phyloP scores from a whole-genome alignment of 2,329 filamentous ascomycete genomes.

The Ascochyta clinopodiicola region DNA sequence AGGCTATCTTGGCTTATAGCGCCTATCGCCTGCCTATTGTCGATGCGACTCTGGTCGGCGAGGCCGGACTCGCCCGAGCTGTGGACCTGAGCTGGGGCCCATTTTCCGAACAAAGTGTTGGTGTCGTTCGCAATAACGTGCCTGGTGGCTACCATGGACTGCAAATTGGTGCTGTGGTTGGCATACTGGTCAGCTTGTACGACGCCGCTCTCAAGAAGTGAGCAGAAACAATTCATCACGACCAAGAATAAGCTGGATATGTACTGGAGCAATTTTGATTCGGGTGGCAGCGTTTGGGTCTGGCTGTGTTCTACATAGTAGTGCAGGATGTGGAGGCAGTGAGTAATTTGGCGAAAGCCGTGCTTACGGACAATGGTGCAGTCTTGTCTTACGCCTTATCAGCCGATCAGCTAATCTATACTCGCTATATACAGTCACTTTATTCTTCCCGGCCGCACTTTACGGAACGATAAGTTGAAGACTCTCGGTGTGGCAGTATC shows the following conservation, averaged over 20 bases:
- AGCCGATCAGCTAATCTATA: background rate
- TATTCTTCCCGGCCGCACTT: background rate
- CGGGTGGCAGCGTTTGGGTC: background rate
- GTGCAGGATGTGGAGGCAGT: background rate
- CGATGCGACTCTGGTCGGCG: constrained; percentile 23
- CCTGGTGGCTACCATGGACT: constrained; percentile 76
- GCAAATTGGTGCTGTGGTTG: constrained; percentile 71
- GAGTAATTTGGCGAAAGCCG: background rate
- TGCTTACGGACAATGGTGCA: background rate
- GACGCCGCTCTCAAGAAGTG: constrained; percentile 74
- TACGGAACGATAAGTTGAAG: too few relatives aligned
- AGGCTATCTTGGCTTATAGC: constrained; percentile 80
- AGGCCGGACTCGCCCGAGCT: constrained; percentile 62
- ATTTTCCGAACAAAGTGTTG: constrained; percentile 65
- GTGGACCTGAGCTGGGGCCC: constrained; percentile 55
- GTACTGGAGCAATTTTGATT: background rate
- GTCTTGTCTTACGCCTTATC: background rate
- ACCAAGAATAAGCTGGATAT: background rate
- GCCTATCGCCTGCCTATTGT: constrained; percentile 65
- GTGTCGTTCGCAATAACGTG: constrained; percentile 68
- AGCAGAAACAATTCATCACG: background rate
- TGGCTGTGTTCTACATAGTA: background rate
- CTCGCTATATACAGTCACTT: background rate
- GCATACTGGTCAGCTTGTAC: constrained; percentile 73
- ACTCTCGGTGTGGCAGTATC: too few relatives aligned